Evolutionary conservation across 2,329 filamentous ascomycete species (phyloP).

Genomic region (Colletotrichum sp.): DNA sequence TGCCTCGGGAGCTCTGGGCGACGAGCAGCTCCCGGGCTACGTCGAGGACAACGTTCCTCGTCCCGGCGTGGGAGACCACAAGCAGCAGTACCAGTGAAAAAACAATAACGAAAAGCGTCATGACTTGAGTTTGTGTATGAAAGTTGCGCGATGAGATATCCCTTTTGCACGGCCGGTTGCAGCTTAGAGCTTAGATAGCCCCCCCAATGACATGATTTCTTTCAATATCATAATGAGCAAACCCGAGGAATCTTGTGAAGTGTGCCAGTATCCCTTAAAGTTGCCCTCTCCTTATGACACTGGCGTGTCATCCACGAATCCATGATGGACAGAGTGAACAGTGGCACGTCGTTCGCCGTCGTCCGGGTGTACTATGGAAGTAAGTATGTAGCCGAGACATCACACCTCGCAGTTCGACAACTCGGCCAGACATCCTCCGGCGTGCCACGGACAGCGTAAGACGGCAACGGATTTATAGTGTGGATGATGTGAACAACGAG

Average conservation of each 20-base stretch:
- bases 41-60: slow-evolving; percentile 19
- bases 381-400: background rate
- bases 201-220: background rate
- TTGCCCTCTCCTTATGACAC: background rate
- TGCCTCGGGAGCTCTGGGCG: slow-evolving; percentile 7
- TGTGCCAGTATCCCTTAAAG: background rate
- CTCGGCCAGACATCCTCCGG: background rate
- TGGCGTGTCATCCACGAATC: background rate
- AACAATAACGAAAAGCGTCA: background rate
- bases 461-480: background rate
- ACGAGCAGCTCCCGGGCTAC: slow-evolving; percentile 19
- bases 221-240: background rate
- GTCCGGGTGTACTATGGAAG: background rate
- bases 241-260: background rate
- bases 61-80: slow-evolving; percentile 20
- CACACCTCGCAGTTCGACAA: background rate
- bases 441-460: background rate
- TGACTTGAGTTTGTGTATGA: background rate
- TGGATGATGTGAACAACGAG: background rate
- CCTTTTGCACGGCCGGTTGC: background rate
- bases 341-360: background rate
- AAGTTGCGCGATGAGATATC: background rate
- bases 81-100: slow-evolving; percentile 17
- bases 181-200: background rate
- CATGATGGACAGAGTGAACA: background rate